Evolutionary conservation across 1,139 yeast species (phyloP).

Genomic region (Spencermartinsiella ligniputridi): DNA sequence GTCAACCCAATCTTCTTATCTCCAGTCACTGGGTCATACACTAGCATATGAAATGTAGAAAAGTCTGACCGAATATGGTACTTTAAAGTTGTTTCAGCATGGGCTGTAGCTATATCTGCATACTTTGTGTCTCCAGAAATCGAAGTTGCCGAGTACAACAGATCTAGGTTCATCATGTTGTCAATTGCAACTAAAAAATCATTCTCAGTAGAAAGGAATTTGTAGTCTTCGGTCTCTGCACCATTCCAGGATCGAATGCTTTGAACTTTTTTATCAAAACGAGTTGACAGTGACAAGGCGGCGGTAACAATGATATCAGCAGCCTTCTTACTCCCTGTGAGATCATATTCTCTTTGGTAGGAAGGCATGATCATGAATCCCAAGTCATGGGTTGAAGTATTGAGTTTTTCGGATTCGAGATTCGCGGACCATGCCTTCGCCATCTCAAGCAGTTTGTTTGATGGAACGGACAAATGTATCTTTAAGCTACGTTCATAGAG

Average conservation of each 20-base stretch:
- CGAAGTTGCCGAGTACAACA: slow-evolving; percentile 29
- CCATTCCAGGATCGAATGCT: slow-evolving; percentile 30
- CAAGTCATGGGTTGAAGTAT: slow-evolving; percentile 31
- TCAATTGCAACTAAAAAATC: slow-evolving; percentile 32
- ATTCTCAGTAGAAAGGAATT: slow-evolving; percentile 17
- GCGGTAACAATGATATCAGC: slow-evolving; percentile 24
- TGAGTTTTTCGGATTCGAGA: slow-evolving; percentile 22
- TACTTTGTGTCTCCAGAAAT: slow-evolving; percentile 27
- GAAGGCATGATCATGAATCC: slow-evolving; percentile 31
- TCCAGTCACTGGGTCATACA: slow-evolving; percentile 25
- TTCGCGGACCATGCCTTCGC: slow-evolving; percentile 28
- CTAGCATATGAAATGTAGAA: slow-evolving; percentile 22
- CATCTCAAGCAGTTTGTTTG: slow-evolving; percentile 20
- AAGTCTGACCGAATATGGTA: slow-evolving; percentile 23
- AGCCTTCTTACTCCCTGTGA: slow-evolving; percentile 20
- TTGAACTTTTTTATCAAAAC: slow-evolving; percentile 28
- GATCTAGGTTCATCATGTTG: slow-evolving; percentile 33
- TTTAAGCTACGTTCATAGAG: slow-evolving; percentile 2
- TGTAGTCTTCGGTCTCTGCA: slow-evolving; percentile 20
- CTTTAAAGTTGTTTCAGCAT: not conserved
- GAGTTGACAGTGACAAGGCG: slow-evolving; percentile 29
- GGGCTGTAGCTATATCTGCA: not conserved
- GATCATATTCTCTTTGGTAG: slow-evolving; percentile 25
- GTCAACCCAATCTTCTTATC: slow-evolving; percentile 25
- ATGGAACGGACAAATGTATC: not conserved